Percentiles rank a stretch among this genome's conserved stretches.
Conservation (phyloP, 2,329 filamentous ascomycete species). For the Exophiala oligosperma region DNA sequence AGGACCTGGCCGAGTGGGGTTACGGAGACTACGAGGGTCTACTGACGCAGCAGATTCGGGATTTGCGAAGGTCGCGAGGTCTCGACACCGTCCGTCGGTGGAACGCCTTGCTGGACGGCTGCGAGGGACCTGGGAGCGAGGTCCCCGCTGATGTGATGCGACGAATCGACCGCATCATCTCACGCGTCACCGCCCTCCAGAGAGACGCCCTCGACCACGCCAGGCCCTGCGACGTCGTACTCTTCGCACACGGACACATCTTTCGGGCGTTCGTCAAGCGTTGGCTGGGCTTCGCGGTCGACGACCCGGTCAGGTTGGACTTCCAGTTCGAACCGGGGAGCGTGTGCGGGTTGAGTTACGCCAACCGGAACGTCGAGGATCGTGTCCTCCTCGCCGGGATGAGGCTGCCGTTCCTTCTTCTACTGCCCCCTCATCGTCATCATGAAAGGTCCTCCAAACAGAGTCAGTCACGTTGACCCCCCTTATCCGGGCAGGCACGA, state of each 20-base stretch:
- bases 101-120: constrained; percentile 62
- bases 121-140: constrained; percentile 47
- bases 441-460: too few relatives aligned
- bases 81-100: constrained; percentile 51
- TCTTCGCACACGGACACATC: constrained; percentile 42
- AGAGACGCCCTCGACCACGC: constrained; percentile 22
- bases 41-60: constrained; percentile 51
- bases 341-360: constrained; percentile 43
- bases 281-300: constrained; percentile 46
- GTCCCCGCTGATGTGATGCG: constrained; percentile 40
- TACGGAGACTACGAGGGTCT: constrained; percentile 65
- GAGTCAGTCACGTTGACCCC: too few relatives aligned
- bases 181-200: constrained; percentile 43
- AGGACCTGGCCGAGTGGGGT: constrained; percentile 60
- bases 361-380: constrained; percentile 39
- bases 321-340: constrained; percentile 49
- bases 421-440: too few relatives aligned
- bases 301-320: constrained; percentile 36
- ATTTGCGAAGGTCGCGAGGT: constrained; percentile 47
- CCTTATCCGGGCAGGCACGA: too few relatives aligned
- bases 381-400: constrained; percentile 45
- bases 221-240: constrained; percentile 16
- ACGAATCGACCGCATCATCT: constrained; percentile 45
- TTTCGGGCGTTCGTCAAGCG: constrained; percentile 49
- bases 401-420: constrained; percentile 17